phyloP scores from a whole-genome alignment of 179 eudicot genomes.

The Beta corolliflora region DNA sequence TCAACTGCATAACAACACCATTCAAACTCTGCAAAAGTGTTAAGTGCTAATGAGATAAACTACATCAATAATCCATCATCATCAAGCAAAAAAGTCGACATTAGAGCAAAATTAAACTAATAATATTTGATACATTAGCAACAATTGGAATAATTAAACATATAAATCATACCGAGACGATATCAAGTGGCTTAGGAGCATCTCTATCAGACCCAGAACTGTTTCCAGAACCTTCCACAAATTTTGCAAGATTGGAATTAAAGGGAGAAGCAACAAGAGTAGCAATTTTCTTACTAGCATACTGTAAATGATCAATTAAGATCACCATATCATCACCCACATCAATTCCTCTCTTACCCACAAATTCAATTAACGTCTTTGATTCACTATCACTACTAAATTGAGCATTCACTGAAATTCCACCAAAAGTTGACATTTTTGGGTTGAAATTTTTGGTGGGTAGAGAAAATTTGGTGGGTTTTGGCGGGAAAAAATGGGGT shows the following conservation, averaged over 20 bases:
- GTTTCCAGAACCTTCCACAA: constrained; percentile 27
- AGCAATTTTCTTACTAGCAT: constrained; percentile 84
- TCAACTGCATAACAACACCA: not conserved
- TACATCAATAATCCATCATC: not conserved
- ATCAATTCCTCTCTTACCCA: constrained; percentile 63
- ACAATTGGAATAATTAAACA: no score
- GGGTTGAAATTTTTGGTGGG: constrained; percentile 28
- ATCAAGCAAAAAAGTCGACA: not conserved
- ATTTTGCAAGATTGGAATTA: constrained; percentile 47
- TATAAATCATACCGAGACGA: constrained; percentile 56
- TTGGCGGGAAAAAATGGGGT: constrained; percentile 31
- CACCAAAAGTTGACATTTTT: constrained; percentile 51
- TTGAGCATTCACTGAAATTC: constrained; percentile 42
- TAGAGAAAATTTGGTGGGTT: constrained; percentile 19
- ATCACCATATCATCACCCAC: constrained; percentile 82
- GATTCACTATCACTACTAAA: constrained; percentile 27
- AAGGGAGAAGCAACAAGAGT: constrained; percentile 88
- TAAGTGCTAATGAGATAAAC: not conserved
- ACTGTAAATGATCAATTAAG: constrained; percentile 73
- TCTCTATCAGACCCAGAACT: constrained; percentile 57
- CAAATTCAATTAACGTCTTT: constrained; percentile 64
- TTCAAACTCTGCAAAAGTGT: not conserved
- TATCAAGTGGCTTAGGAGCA: constrained; percentile 92
- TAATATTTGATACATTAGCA: no score
- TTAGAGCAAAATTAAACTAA: not conserved